Evolutionary conservation across 805 yeast species (phyloP), one percentile per base, ranked within the genome.

Genomic region (Cyberlindnera meyerae): DNA sequence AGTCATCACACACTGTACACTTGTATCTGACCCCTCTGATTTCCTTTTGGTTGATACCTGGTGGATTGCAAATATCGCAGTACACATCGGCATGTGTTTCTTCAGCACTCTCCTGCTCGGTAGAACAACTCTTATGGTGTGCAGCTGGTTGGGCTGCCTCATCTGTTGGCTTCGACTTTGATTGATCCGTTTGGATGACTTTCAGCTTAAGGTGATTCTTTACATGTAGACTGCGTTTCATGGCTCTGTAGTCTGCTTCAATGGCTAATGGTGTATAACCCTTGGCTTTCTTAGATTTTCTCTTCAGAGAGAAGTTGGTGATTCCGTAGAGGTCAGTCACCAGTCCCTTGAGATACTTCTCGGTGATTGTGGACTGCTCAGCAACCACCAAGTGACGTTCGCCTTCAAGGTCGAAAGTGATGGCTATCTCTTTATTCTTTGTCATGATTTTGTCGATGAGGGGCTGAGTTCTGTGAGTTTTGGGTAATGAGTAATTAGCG

Each of bases 11-110:
- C 11, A 33, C 37, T 4, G 20, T 14, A 17, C 48, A 44, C 30
- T 40, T 32, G 37, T 40, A 44, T 24, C 48, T 30, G 14, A 8
- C 18, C 2, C 48, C 48, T 5, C 12, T 6, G 14, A 44, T 32
- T 6, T 25, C 32, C 5, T 4, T 4, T 2, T 11, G 5, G 8
- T 34, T 15, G 8, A 24, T 8, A 3, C 28, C 43, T 14, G 40
- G 37, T 24, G 47, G 44, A 16, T 38, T 31, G 24, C 48, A 44
- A 17, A 24, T 35, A 21, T 44, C 48, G 34, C 48, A 44, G 27
- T 29, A 34, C n/a, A 14, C 18, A n/a, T 24, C 11, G n/a, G 27
- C n/a, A 24, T 20, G 22, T 9, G 22, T 20, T 20, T 20, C 22
- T 7, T 8, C 9, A 7, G 7, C 9, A 9, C 9, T 20, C 22